A percentile compares a stretch with the other conserved stretches of the same genome.
Evolutionary conservation across 2,329 filamentous ascomycete genomes (phyloP).

Genomic region (Lasiodiplodia theobromae): DNA sequence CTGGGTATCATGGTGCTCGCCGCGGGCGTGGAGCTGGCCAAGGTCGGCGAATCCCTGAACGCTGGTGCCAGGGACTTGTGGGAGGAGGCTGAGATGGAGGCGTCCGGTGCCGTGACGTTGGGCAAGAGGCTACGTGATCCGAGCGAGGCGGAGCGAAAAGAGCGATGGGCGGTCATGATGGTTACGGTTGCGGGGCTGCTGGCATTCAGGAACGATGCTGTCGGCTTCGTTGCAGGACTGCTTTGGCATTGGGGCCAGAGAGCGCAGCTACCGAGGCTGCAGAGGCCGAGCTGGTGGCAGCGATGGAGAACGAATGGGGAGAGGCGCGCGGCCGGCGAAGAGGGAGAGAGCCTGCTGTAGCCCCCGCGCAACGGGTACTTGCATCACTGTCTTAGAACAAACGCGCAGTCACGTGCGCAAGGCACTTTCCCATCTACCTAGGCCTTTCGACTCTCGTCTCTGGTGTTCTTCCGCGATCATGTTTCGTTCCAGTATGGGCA

Average conservation of each 20-base stretch:
- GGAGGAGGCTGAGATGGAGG: conserved; percentile 46
- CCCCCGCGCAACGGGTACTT: not conserved
- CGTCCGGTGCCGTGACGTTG: conserved; percentile 31
- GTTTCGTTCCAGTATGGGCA: not conserved
- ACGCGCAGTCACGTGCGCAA: not conserved
- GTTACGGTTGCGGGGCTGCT: conserved; percentile 83
- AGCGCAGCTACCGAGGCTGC: conserved; percentile 13
- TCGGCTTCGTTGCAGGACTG: conserved; percentile 85
- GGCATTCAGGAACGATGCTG: conserved; percentile 87
- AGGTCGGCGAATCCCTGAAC: conserved; percentile 84
- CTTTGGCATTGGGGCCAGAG: conserved; percentile 75
- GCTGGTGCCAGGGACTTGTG: conserved; percentile 69
- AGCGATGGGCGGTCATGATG: conserved; percentile 89
- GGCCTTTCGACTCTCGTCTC: not conserved
- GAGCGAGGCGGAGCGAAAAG: conserved; percentile 71
- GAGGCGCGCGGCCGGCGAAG: conserved; percentile 2
- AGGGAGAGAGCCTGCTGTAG: conserved; percentile 11
- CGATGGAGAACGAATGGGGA: not conserved
- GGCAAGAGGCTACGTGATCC: conserved; percentile 60
- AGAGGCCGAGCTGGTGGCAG: conserved; percentile 15
- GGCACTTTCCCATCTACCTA: too few species aligned
- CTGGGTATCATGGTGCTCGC: conserved; percentile 90
- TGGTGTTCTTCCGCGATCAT: too few species aligned
- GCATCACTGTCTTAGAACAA: not conserved
- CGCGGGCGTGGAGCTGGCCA: conserved; percentile 84